phyloP scores from a whole-genome alignment of 768 basidiomycete species.

The Pisolithus tinctorius region DNA sequence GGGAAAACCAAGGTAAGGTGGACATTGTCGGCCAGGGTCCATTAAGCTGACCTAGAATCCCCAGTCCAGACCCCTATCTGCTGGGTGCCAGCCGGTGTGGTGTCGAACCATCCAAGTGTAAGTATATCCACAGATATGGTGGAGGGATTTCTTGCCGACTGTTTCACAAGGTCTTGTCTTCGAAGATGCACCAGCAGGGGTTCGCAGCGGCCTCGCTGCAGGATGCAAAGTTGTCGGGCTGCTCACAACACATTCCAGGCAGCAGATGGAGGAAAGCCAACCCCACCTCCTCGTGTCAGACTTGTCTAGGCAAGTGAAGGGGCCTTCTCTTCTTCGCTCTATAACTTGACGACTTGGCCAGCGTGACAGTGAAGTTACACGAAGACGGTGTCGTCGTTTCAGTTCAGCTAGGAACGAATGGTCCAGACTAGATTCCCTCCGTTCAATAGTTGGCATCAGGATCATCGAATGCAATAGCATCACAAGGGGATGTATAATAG shows the following conservation, averaged over 20 bases:
- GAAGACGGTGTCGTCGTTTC: slow-evolving; percentile 40
- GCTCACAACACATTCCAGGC: slow-evolving; percentile 70
- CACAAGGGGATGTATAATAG: background rate
- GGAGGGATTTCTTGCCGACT: no score
- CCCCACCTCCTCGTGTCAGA: slow-evolving; percentile 69
- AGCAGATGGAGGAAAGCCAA: slow-evolving; percentile 55
- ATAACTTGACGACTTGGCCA: slow-evolving; percentile 12
- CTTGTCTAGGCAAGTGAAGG: slow-evolving; percentile 50
- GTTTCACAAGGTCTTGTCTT: slow-evolving; percentile 63
- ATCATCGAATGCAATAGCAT: background rate
- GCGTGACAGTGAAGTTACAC: slow-evolving; percentile 18
- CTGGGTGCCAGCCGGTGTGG: slow-evolving; percentile 71
- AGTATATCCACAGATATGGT: slow-evolving; percentile 4
- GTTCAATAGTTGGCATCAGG: no score
- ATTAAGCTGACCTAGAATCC: slow-evolving; percentile 10
- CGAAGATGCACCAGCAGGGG: slow-evolving; percentile 86
- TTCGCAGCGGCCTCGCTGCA: slow-evolving; percentile 71
- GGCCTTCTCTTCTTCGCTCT: background rate
- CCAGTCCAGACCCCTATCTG: slow-evolving; percentile 84
- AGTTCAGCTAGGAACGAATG: slow-evolving; percentile 29
- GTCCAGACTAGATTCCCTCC: no score
- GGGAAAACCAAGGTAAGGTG: slow-evolving; percentile 67
- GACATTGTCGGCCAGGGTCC: no score
- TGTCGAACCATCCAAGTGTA: slow-evolving; percentile 39
- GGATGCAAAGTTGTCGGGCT: slow-evolving; percentile 83